These are phyloP conservation scores for Phytophthora niederhauseri DNA, from an alignment of 352 stramenopile genomes.

Conservation along the genomic window DNA sequence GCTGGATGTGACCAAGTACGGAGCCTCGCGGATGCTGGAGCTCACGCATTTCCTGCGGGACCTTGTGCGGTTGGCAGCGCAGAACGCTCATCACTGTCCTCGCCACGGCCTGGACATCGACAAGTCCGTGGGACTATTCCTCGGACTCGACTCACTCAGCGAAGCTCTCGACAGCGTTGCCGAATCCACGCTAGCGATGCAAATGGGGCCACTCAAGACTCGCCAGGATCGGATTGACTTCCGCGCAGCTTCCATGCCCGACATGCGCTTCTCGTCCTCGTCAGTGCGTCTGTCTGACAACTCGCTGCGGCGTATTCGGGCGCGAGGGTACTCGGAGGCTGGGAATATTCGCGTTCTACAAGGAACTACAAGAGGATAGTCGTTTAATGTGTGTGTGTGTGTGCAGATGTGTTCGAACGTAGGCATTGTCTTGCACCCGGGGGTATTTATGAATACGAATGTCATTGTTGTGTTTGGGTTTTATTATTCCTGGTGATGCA, in stretches of 20 bases:
- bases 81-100: conserved; percentile 45
- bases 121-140: conserved; percentile 69
- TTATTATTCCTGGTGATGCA: background rate
- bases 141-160: conserved; percentile 51
- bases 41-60: conserved; percentile 71
- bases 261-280: conserved; percentile 58
- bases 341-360: conserved; percentile 1
- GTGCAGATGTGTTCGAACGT: background rate
- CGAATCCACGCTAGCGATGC: conserved; percentile 34
- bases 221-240: conserved; percentile 77
- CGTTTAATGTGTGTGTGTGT: background rate
- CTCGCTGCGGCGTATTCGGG: conserved; percentile 30
- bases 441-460: conserved; percentile 17
- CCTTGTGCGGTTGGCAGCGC: conserved; percentile 50
- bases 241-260: conserved; percentile 67
- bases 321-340: conserved; percentile 43
- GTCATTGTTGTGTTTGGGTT: background rate
- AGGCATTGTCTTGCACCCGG: background rate
- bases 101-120: conserved; percentile 64
- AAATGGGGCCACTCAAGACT: conserved; percentile 51
- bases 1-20: conserved; percentile 66
- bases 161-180: conserved; percentile 50
- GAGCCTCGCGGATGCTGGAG: conserved; percentile 54
- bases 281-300: conserved; percentile 37
- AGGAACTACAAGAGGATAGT: conserved; percentile 4